Base-by-base conservation (phyloP, 495 filamentous ascomycete genomes). In the Penicillium maclennaniae region DNA sequence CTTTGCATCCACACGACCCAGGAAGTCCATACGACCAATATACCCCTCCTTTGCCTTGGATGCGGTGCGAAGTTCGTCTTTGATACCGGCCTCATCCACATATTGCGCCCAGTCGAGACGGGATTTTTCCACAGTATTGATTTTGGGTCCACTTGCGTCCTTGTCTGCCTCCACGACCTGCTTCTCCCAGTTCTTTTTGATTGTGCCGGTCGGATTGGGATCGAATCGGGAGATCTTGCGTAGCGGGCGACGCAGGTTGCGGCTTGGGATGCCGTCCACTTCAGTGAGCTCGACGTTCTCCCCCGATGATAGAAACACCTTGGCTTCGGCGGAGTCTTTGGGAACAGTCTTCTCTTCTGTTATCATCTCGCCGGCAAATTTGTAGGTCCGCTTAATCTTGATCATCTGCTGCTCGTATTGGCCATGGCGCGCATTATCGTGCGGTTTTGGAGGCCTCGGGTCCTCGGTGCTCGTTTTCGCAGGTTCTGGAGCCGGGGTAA, bases 111-210 rank as follows among this genome's bases (percentile, higher is more conserved):
- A 98, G 66, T 98, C 93, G 73, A 96, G 79, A 45, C 88, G 79
- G 34, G 87, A 92, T 76, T 98, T 98, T 73, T 97, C 91, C 20
- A 98, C 87, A 1, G 92, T 95, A 66, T 96, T 97, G 63, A 97
- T 80, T 64, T 97, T 97, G 65, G 86, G 84, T 43, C 87, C 86
- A 51, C 79, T 79, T 5, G 77, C 76, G 56, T 72, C 66, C 28
- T 65, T 61, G 38, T 61, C 63, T 42, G 48, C 49, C 21, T 48
- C 42, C 34, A 66, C 68, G 1, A 61, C 43, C 42, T 71, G 67
- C 62, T 72, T 74, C 68, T 73, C 66, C 76, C 73, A 72, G 66
- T 72, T 75, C 66, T 79, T 74, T 65, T 78, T 79, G 57, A 79
- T 76, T 20, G 65, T 49, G n/a, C 70, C 68, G 15, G 66, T 67